Evolutionary conservation across 2,329 filamentous ascomycete species (phyloP).

Genomic region (Dryadomyces quercivorus): DNA sequence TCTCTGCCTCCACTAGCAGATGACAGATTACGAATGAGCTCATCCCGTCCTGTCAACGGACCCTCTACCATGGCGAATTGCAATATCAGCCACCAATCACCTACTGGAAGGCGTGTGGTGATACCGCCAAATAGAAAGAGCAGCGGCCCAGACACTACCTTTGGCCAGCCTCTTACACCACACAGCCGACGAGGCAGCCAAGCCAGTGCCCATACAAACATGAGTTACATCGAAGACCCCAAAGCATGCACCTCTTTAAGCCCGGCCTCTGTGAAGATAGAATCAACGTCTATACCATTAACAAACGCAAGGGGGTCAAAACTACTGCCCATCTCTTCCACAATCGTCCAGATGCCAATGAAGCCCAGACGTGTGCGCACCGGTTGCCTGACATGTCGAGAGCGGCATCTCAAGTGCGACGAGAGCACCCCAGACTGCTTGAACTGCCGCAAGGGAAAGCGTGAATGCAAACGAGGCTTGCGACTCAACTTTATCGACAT

Average conservation of each 20-base stretch:
- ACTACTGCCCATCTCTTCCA: background rate
- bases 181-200: conserved; percentile 9
- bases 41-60: background rate
- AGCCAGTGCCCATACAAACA: background rate
- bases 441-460: conserved; percentile 81
- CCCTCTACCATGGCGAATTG: background rate
- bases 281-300: background rate
- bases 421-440: conserved; percentile 52
- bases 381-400: conserved; percentile 80
- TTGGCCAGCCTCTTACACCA: conserved; percentile 10
- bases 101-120: background rate
- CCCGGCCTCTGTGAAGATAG: background rate
- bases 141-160: conserved; percentile 2
- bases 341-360: background rate
- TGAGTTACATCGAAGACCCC: background rate
- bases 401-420: conserved; percentile 85
- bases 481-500: conserved; percentile 87
- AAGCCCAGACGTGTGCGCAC: conserved; percentile 40
- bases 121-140: background rate
- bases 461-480: conserved; percentile 75
- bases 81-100: conserved; percentile 1
- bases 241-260: conserved; percentile 11
- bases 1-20: background rate
- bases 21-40: background rate
- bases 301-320: background rate